phyloP scores from a whole-genome alignment of 768 basidiomycete genomes.

The Macrolepiota dolichaula region DNA sequence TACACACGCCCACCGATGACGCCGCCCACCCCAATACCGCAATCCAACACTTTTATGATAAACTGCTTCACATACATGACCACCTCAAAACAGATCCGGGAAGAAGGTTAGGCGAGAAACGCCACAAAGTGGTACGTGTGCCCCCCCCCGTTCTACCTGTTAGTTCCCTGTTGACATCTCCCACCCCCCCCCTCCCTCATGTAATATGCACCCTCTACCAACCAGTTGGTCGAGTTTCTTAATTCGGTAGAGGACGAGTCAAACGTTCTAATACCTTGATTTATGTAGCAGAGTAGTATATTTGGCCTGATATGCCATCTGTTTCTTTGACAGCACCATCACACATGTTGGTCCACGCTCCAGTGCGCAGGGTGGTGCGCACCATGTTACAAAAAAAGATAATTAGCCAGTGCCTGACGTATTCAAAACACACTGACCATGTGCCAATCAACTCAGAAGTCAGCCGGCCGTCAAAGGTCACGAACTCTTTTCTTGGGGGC shows the following conservation, averaged over 20 bases:
- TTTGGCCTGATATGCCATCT: neutral
- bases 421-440: neutral
- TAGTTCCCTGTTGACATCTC: neutral
- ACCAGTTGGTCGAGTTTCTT: constrained; percentile 65
- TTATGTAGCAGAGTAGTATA: neutral
- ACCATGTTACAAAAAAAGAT: neutral
- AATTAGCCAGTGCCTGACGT: constrained; percentile 3
- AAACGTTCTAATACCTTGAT: constrained; percentile 10
- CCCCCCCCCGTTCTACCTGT: neutral
- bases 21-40: constrained; percentile 45
- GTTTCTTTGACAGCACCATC: neutral
- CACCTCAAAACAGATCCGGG: constrained; percentile 78
- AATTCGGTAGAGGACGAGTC: constrained; percentile 55
- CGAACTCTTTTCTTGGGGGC: too few relatives aligned
- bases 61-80: constrained; percentile 70
- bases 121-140: constrained; percentile 63
- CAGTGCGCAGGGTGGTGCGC: neutral
- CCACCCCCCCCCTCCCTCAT: neutral
- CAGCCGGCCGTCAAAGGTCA: neutral
- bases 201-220: neutral
- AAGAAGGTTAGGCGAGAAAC: constrained; percentile 58
- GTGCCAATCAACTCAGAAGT: neutral
- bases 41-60: constrained; percentile 84
- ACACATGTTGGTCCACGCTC: neutral
- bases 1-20: constrained; percentile 47